Evolutionary conservation across 2,329 filamentous ascomycete genomes (phyloP).

Genomic region (Paecilomyces variotii): DNA sequence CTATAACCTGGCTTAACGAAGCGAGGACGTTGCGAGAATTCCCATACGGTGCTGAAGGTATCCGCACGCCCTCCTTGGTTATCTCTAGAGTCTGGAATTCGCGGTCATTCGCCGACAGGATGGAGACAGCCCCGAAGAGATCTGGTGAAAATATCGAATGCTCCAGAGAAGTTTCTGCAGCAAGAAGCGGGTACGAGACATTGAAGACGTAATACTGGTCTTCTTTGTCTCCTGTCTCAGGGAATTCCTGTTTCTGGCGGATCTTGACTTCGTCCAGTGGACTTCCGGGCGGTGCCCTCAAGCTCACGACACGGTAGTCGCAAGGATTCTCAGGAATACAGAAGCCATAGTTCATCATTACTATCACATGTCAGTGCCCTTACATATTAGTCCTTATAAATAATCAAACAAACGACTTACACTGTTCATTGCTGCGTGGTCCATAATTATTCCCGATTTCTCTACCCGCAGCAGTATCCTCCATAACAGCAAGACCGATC

Average conservation of each 20-base stretch:
- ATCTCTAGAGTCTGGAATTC: conserved; percentile 30
- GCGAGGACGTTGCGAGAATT: conserved; percentile 30
- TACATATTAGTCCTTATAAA: not conserved
- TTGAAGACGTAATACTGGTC: conserved; percentile 39
- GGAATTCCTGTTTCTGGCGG: conserved; percentile 26
- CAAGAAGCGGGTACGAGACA: conserved; percentile 34
- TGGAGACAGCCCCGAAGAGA: conserved; percentile 33
- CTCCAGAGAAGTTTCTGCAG: conserved; percentile 26
- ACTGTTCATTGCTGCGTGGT: conserved; percentile 65
- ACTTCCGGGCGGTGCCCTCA: conserved; percentile 31
- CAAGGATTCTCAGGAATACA: conserved; percentile 35
- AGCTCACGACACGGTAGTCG: conserved; percentile 36
- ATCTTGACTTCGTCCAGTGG: conserved; percentile 28
- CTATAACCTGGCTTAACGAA: conserved; percentile 34
- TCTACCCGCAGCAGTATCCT: conserved; percentile 44
- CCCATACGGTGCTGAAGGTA: conserved; percentile 20
- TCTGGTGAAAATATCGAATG: conserved; percentile 36
- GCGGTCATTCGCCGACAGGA: conserved; percentile 34
- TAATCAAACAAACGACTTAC: conserved; percentile 15
- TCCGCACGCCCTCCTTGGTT: conserved; percentile 20
- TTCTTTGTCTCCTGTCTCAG: conserved; percentile 20
- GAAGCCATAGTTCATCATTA: conserved; percentile 41
- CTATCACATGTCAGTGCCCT: conserved; percentile 12
- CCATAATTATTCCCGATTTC: conserved; percentile 65
- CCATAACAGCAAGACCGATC: conserved; percentile 35